Percentiles rank a stretch among this genome's conserved stretches.
These are phyloP conservation scores for Colletotrichum theobromicola DNA, from an alignment of 2,329 filamentous ascomycete genomes.

Conservation along the genomic window DNA sequence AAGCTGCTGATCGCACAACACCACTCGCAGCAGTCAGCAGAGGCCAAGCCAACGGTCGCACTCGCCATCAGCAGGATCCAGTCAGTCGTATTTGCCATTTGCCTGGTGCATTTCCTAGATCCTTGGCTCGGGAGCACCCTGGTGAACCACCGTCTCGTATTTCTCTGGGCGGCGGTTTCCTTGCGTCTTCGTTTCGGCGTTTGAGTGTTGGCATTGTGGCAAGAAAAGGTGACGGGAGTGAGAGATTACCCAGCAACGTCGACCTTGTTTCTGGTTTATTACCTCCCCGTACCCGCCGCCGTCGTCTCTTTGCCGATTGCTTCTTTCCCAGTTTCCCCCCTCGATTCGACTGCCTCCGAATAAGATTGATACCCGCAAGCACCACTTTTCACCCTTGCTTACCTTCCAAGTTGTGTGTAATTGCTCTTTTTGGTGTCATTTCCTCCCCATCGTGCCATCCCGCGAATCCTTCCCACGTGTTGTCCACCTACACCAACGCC, in stretches of 20 bases:
- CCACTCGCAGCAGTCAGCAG: background rate
- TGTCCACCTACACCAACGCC: background rate
- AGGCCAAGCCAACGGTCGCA: background rate
- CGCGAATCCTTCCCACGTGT: background rate
- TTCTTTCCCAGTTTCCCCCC: background rate
- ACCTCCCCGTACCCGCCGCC: background rate
- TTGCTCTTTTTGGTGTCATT: background rate
- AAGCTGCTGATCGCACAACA: background rate
- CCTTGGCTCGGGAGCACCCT: background rate
- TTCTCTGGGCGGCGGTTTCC: background rate
- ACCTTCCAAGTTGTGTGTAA: background rate
- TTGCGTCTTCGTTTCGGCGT: background rate
- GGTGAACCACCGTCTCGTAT: slow-evolving; percentile 11
- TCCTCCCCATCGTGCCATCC: background rate
- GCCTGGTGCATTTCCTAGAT: background rate
- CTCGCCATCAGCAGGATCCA: background rate
- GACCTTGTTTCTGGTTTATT: background rate
- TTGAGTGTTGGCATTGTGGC: no score
- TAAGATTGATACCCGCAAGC: slow-evolving; percentile 2
- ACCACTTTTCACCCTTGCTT: background rate
- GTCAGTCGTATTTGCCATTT: background rate
- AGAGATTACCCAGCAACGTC: background rate
- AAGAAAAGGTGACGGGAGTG: background rate
- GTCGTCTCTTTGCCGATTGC: background rate
- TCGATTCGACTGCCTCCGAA: background rate